Percentiles rank a stretch among this genome's conserved stretches.
phyloP scores from a whole-genome alignment of 2,329 filamentous ascomycete genomes.

The Cephalotrichum gorgonifer region DNA sequence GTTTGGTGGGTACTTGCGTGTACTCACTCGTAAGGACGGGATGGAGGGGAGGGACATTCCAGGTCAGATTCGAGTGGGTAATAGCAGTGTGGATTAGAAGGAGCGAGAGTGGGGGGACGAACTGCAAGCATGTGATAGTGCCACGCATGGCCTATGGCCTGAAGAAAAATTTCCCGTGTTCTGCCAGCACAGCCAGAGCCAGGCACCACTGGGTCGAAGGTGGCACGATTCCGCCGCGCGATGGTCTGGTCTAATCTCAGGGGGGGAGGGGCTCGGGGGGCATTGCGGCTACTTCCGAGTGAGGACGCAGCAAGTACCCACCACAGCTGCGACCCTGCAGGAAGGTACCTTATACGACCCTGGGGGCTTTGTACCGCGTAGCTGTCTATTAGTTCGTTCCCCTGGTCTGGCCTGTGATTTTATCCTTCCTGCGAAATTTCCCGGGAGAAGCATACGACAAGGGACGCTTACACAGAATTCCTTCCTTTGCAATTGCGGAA shows the following conservation, averaged over 20 bases:
- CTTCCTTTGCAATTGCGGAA: too few relatives aligned
- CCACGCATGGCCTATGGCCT: neutral
- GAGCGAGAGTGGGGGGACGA: too few relatives aligned
- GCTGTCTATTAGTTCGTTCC: too few relatives aligned
- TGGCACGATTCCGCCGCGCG: constrained; percentile 4
- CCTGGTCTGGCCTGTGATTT: too few relatives aligned
- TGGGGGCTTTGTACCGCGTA: too few relatives aligned
- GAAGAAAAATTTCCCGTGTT: neutral
- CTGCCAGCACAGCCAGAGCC: neutral
- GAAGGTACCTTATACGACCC: constrained; percentile 1
- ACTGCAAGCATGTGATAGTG: neutral
- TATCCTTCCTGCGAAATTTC: neutral
- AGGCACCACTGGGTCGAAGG: neutral
- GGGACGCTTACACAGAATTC: neutral
- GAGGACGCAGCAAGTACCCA: neutral
- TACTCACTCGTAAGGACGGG: too few relatives aligned
- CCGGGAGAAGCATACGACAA: neutral
- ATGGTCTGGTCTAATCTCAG: constrained; percentile 5
- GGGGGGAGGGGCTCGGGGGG: neutral
- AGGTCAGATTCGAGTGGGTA: too few relatives aligned
- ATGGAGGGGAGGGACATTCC: too few relatives aligned
- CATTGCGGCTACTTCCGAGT: neutral
- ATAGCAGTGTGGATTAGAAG: too few relatives aligned
- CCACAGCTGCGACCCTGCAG: neutral
- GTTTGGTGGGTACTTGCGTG: too few relatives aligned